phyloP scores from a whole-genome alignment of 2,329 filamentous ascomycete species.

The Aspergillus awamori region DNA sequence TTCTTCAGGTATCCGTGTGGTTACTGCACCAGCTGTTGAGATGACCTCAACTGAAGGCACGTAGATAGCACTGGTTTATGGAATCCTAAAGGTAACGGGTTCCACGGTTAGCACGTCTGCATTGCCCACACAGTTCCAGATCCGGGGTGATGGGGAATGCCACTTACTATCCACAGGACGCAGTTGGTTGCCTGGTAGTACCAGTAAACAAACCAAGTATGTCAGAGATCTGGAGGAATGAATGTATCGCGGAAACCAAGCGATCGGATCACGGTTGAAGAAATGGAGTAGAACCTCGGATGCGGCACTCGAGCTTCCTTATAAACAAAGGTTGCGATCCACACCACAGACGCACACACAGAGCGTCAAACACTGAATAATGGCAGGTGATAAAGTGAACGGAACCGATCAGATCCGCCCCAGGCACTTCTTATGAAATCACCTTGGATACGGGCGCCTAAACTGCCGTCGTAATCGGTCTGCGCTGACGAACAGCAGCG shows the following conservation, averaged over 20 bases:
- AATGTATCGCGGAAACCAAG: background rate
- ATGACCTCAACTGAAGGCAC: slow-evolving; percentile 8
- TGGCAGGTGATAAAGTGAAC: background rate
- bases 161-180: background rate
- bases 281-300: background rate
- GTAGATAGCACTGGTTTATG: background rate
- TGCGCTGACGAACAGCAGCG: slow-evolving; percentile 12
- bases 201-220: slow-evolving; percentile 3
- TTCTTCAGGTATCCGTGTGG: background rate
- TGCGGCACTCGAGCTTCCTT: background rate
- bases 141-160: background rate
- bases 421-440: slow-evolving; percentile 2
- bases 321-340: slow-evolving; percentile 16
- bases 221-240: background rate
- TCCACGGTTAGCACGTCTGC: background rate
- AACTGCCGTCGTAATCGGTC: slow-evolving; percentile 6
- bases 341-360: background rate
- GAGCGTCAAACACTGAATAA: background rate
- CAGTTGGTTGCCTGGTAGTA: background rate
- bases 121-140: background rate
- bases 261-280: background rate
- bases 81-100: background rate
- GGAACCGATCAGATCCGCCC: background rate
- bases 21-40: background rate
- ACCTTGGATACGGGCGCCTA: slow-evolving; percentile 15